phyloP scores from a whole-genome alignment of 2,329 filamentous ascomycete genomes.

The Sclerotinia nivalis region DNA sequence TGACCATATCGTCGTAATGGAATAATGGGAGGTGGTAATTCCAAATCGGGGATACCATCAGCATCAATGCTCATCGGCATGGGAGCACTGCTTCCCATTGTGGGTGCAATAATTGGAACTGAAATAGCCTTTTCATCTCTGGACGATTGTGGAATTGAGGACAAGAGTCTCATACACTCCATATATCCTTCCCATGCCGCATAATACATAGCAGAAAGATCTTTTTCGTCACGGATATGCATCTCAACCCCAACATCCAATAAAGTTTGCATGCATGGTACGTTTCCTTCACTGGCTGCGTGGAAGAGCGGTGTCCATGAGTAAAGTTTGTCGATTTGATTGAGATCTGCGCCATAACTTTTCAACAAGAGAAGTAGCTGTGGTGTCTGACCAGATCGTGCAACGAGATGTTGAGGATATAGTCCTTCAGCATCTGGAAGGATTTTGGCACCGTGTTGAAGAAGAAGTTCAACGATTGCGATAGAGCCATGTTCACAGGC shows the following conservation, averaged over 20 bases:
- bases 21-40: constrained; percentile 93
- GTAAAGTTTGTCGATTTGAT: constrained; percentile 93
- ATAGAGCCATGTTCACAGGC: constrained; percentile 92
- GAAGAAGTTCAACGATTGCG: constrained; percentile 78
- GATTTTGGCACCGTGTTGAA: constrained; percentile 77
- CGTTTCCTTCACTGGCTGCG: constrained; percentile 92
- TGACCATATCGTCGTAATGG: constrained; percentile 92
- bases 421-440: constrained; percentile 94
- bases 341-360: constrained; percentile 82
- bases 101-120: constrained; percentile 40
- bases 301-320: constrained; percentile 97
- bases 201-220: constrained; percentile 94
- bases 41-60: constrained; percentile 88
- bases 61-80: constrained; percentile 69
- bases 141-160: constrained; percentile 46
- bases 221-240: constrained; percentile 86
- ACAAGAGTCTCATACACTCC: constrained; percentile 88
- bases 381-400: constrained; percentile 80
- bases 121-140: constrained; percentile 31
- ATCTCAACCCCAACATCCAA: constrained; percentile 77
- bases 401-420: constrained; percentile 95
- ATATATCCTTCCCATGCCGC: constrained; percentile 97
- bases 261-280: constrained; percentile 80
- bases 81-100: constrained; percentile 44
- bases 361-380: constrained; percentile 78